phyloP scores from a whole-genome alignment of 2,329 filamentous ascomycete genomes.

The Aspergillus nomiae region DNA sequence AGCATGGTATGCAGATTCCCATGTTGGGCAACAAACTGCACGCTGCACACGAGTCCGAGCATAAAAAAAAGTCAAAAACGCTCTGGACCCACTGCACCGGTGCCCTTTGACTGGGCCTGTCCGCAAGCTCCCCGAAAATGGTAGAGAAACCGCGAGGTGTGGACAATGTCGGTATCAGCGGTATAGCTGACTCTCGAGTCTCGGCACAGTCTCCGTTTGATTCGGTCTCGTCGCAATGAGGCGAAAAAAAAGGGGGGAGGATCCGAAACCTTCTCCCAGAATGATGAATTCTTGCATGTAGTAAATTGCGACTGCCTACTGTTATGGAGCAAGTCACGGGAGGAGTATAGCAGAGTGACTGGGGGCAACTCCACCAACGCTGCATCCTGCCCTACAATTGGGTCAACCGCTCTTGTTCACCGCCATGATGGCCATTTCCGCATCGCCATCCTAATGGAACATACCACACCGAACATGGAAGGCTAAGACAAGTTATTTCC shows the following conservation, averaged over 20 bases:
- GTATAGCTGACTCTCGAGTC: background rate
- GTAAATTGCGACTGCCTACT: background rate
- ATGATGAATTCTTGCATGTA: background rate
- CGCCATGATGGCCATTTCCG: constrained; percentile 18
- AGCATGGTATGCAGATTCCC: constrained; percentile 5
- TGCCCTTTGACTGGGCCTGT: background rate
- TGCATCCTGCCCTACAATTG: constrained; percentile 20
- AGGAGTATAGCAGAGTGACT: background rate
- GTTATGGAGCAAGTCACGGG: background rate
- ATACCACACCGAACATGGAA: constrained; percentile 11
- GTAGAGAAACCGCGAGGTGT: background rate
- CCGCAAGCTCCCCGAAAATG: background rate
- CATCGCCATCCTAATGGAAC: constrained; percentile 16
- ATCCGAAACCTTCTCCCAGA: background rate
- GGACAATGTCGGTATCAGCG: background rate
- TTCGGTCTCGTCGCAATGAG: background rate
- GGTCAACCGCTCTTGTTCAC: constrained; percentile 21
- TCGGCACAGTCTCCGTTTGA: background rate
- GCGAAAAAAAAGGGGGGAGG: background rate
- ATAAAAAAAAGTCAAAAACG: constrained; percentile 2
- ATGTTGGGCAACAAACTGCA: constrained; percentile 18
- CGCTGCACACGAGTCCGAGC: constrained; percentile 13
- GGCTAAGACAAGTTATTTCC: background rate
- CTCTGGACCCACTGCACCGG: background rate
- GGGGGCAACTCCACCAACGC: background rate